phyloP scores from a whole-genome alignment of 2,329 filamentous ascomycete species.

The Paecilomyces niveus region DNA sequence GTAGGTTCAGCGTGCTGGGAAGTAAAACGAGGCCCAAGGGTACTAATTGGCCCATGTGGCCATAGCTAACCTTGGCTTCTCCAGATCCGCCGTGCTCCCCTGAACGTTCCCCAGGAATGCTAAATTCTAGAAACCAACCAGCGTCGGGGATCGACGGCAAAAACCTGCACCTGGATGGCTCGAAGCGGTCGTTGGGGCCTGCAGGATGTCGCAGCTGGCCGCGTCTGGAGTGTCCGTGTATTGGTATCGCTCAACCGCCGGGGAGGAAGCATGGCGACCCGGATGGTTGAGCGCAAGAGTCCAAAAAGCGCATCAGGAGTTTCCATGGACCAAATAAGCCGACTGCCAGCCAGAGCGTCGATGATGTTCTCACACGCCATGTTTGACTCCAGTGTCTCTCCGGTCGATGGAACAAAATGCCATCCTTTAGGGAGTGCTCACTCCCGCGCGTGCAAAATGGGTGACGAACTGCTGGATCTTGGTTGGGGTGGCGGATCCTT shows the following conservation, averaged over 20 bases:
- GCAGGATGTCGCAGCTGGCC: background rate
- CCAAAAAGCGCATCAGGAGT: background rate
- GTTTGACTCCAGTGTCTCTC: background rate
- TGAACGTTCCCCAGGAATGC: slow-evolving; percentile 3
- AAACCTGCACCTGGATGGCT: background rate
- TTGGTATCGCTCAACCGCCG: background rate
- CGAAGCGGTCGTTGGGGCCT: background rate
- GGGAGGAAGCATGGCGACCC: background rate
- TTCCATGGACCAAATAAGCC: background rate
- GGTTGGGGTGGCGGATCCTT: background rate
- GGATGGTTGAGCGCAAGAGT: background rate
- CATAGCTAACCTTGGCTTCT: background rate
- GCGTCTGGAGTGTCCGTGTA: background rate
- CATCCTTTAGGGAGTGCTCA: background rate
- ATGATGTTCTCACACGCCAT: background rate
- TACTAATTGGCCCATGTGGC: background rate
- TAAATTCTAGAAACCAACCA: slow-evolving; percentile 4
- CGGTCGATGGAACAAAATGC: background rate
- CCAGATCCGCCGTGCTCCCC: slow-evolving; percentile 1
- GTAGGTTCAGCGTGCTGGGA: background rate
- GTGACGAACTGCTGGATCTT: background rate
- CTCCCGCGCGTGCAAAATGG: background rate
- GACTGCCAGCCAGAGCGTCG: background rate
- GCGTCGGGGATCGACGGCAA: background rate
- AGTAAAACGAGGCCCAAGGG: background rate